Conservation (phyloP, 1,139 yeast species). For the Yarrowia galli region DNA sequence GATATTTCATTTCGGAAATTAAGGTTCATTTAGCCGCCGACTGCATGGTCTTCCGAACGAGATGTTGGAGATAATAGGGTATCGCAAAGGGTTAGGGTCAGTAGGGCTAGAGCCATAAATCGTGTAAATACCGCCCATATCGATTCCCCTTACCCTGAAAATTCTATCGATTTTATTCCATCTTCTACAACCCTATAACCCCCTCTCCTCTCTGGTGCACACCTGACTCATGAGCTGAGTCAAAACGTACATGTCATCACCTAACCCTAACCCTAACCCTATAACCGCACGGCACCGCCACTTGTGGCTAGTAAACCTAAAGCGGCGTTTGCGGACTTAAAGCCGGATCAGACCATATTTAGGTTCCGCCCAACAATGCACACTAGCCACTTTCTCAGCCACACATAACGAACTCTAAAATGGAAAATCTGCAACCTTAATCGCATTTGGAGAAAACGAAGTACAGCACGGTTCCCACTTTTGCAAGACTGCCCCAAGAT, state of each 20-base stretch:
- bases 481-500: neutral
- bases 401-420: neutral
- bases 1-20: slow-evolving; percentile 9
- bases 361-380: neutral
- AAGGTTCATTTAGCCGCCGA: slow-evolving; percentile 7
- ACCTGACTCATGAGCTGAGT: slow-evolving; percentile 27
- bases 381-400: slow-evolving; percentile 23
- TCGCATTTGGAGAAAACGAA: neutral
- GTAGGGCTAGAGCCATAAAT: too few species aligned
- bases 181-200: too few species aligned
- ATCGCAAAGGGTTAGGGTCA: too few species aligned
- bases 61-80: neutral
- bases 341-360: slow-evolving; percentile 8
- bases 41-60: neutral
- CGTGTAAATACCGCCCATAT: too few species aligned
- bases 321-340: slow-evolving; percentile 6
- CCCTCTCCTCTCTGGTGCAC: too few species aligned
- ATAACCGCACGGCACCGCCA: slow-evolving; percentile 6
- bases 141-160: too few species aligned
- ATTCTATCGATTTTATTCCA: too few species aligned
- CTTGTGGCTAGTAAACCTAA: slow-evolving; percentile 10
- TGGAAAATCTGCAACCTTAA: neutral
- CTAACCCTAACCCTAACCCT: neutral
- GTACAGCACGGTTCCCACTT: slow-evolving; percentile 11
- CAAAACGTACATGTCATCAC: neutral